phyloP scores from a whole-genome alignment of 2,329 filamentous ascomycete species.

The Chaetomium sp. region DNA sequence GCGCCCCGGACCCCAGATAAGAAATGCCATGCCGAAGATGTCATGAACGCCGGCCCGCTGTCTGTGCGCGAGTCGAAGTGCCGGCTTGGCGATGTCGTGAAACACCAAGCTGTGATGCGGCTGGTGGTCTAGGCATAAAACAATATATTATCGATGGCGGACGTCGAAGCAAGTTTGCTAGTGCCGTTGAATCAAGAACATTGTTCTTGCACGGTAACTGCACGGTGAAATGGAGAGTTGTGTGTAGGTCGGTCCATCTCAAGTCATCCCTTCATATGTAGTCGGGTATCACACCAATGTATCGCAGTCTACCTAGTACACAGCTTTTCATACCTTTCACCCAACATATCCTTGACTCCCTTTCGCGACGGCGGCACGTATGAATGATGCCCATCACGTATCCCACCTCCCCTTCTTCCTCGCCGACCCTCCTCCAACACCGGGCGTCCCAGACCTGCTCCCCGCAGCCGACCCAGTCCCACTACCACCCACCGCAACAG shows the following conservation, averaged over 20 bases:
- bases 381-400: constrained; percentile 12
- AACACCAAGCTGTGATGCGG: constrained; percentile 1
- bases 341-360: not conserved
- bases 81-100: not conserved
- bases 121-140: not conserved
- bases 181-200: not conserved
- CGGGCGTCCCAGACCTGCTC: constrained; percentile 42
- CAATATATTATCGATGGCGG: not conserved
- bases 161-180: not conserved
- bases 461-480: constrained; percentile 10
- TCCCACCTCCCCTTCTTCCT: constrained; percentile 31
- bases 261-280: not conserved
- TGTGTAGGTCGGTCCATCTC: not conserved
- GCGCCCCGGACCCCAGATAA: constrained; percentile 1
- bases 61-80: constrained; percentile 4
- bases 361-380: not conserved
- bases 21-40: constrained; percentile 5
- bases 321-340: not conserved
- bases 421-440: constrained; percentile 6
- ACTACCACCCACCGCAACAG: constrained; percentile 39
- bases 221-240: not conserved
- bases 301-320: not conserved
- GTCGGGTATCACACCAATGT: constrained; percentile 1
- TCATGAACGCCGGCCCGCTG: constrained; percentile 2
- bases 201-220: not conserved